Conservation (phyloP, 2,329 filamentous ascomycete genomes). For the Neonectria magnoliae region DNA sequence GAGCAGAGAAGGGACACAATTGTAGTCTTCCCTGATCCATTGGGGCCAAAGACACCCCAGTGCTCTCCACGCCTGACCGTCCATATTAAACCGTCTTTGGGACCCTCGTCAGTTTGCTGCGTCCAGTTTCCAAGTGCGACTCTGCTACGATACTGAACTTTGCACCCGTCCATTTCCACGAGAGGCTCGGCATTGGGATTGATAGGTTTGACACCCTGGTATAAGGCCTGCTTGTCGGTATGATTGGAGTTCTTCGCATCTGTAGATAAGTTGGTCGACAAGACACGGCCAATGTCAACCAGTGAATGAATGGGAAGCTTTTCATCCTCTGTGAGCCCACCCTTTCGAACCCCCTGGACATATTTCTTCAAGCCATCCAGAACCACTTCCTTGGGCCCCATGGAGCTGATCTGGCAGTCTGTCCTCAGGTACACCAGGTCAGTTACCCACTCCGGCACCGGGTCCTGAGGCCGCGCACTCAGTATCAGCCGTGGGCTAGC, state of each 20-base stretch:
- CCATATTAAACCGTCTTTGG: conserved; percentile 78
- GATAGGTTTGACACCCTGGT: conserved; percentile 34
- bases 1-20: conserved; percentile 92
- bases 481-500: conserved; percentile 78
- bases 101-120: conserved; percentile 62
- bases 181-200: conserved; percentile 69
- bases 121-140: conserved; percentile 84
- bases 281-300: conserved; percentile 59
- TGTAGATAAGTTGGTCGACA: conserved; percentile 44
- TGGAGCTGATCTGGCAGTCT: conserved; percentile 70
- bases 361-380: conserved; percentile 63
- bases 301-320: conserved; percentile 60
- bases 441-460: conserved; percentile 89
- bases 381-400: conserved; percentile 73
- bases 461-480: conserved; percentile 84
- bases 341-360: conserved; percentile 57
- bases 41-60: conserved; percentile 93
- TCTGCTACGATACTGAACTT: conserved; percentile 82
- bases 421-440: conserved; percentile 79
- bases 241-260: conserved; percentile 8
- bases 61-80: conserved; percentile 83
- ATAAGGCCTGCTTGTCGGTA: conserved; percentile 16
- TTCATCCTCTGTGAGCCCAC: conserved; percentile 56
- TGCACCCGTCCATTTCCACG: conserved; percentile 88
- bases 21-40: conserved; percentile 96